Base-by-base conservation (phyloP, 1,139 yeast genomes). In the Lodderomyces elongisporus region DNA sequence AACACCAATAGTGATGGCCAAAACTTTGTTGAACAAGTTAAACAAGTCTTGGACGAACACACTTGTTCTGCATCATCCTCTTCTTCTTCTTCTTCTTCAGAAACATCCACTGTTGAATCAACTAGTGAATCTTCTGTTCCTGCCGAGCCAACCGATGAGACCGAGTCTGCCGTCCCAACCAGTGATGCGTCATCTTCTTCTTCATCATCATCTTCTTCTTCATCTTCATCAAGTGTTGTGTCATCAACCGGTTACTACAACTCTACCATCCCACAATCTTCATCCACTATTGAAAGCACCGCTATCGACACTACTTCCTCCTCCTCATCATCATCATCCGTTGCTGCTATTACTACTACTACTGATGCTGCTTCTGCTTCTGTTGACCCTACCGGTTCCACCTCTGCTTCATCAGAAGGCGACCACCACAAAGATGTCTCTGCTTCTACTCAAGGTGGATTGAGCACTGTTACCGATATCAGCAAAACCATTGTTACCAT, bases 361-460 rank as follows among this genome's bases (percentile, higher is more conserved):
- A 34, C 10, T 8, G 34, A 45, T 16, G 39, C 34, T 17, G 42
- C 56, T 14, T 51, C 55, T 17, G 56, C 66, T 42, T 58, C 66
- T 28, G 34, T 45, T 16, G 39, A 35, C 20, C 43, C 56, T 14
- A 52, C 55, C 15, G 56, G 66, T 42, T 58, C 66, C 38, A 71
- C 79, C 47, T 56, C 71, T 54, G 70, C 77, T 40, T 63, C 71
- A 31, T 72, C 79, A 56, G 44, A 52, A 17, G 55, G 56, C 46
- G 28, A 59, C 51, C 51, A 50, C 42, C 64, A 69, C 48, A 41
- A 52, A 22, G 43, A 50, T 14, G 50, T 50, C 23, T 9, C 24
- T 14, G 5, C 6, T 12, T 9, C 8, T n/a, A 18, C 8, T 17
- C 18, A 14, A 28, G 27, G 14, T 14, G 13, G 27, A 15, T 49